Evolutionary conservation across 2,329 filamentous ascomycete species (phyloP).

Genomic region (Colletotrichum eremochloae): DNA sequence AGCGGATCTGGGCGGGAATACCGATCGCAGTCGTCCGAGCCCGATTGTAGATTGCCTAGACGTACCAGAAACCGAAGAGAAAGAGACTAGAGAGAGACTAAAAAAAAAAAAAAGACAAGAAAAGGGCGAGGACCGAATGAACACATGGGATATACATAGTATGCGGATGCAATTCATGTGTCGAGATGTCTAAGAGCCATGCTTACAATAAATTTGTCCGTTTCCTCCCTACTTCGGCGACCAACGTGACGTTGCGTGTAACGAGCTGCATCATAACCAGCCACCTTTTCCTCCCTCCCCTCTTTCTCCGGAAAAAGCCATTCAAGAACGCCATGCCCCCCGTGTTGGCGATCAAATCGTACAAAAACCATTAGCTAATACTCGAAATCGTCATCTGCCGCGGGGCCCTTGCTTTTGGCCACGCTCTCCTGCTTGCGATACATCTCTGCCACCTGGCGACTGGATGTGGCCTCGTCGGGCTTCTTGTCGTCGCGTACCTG

Average conservation of each 20-base stretch:
- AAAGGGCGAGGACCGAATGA: neutral
- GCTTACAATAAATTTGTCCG: neutral
- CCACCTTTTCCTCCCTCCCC: neutral
- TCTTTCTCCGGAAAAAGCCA: no score
- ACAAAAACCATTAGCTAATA: conserved; percentile 69
- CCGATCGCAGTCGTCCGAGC: conserved; percentile 1
- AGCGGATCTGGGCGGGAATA: conserved; percentile 1
- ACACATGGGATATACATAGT: neutral
- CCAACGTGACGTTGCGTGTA: neutral
- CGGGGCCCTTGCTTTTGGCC: conserved; percentile 84
- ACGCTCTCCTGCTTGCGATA: conserved; percentile 95
- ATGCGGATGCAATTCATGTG: neutral
- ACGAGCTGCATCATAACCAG: neutral
- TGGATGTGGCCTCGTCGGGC: conserved; percentile 87
- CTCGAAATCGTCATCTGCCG: conserved; percentile 97
- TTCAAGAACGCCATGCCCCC: conserved; percentile 19
- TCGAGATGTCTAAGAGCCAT: neutral
- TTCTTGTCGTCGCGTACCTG: conserved; percentile 96
- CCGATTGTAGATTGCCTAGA: neutral
- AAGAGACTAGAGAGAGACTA: neutral
- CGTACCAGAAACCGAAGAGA: neutral
- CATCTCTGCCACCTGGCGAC: conserved; percentile 93
- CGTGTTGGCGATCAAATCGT: neutral
- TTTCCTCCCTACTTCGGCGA: neutral
- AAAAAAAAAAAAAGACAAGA: neutral